phyloP scores from a whole-genome alignment of 1,284 basidiomycete genomes.

The Trametes versicolor region DNA sequence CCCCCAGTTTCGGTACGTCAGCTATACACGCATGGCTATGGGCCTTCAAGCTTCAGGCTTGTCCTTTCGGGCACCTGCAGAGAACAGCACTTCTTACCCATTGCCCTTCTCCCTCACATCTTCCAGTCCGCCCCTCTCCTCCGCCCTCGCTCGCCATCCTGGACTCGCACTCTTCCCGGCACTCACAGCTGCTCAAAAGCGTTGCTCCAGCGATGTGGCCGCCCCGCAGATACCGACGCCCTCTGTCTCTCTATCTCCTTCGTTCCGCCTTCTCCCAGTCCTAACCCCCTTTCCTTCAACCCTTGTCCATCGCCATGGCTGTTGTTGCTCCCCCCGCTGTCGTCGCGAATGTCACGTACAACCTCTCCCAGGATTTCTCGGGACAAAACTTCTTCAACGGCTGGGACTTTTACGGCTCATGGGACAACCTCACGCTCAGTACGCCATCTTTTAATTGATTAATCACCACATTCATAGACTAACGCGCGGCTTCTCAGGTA shows the following conservation, averaged over 20 bases:
- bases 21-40: background rate
- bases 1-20: background rate
- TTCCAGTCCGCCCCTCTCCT: slow-evolving; percentile 1
- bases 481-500: slow-evolving; percentile 48
- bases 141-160: slow-evolving; percentile 16
- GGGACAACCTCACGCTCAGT: slow-evolving; percentile 72
- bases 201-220: background rate
- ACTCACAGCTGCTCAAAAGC: slow-evolving; percentile 12
- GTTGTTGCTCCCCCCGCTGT: slow-evolving; percentile 4
- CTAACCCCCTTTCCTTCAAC: background rate
- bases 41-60: background rate
- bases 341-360: slow-evolving; percentile 42
- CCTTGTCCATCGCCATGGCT: background rate
- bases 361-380: slow-evolving; percentile 57
- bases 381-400: slow-evolving; percentile 66
- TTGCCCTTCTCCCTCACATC: background rate
- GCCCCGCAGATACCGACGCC: slow-evolving; percentile 10
- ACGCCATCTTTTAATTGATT: slow-evolving; percentile 58
- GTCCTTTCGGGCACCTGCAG: background rate
- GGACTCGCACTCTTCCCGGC: slow-evolving; percentile 16
- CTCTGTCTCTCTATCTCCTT: background rate
- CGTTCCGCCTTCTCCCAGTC: background rate
- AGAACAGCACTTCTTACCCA: background rate
- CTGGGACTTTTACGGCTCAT: slow-evolving; percentile 68
- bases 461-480: slow-evolving; percentile 66